phyloP scores from a whole-genome alignment of 2,329 filamentous ascomycete genomes.

The Alternaria ventricosa region DNA sequence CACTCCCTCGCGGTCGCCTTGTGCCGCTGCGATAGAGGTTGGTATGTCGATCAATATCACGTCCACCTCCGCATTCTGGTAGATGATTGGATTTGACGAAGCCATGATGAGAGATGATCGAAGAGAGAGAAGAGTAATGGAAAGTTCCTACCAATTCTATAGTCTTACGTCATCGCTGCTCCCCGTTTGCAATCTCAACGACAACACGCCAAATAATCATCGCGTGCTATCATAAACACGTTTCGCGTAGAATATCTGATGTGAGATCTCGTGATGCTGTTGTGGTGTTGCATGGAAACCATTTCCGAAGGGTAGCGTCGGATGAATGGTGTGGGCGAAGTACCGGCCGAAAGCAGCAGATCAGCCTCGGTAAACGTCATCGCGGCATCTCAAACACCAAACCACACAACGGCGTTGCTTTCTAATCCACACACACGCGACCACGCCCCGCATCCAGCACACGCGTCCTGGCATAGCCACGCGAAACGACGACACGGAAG shows the following conservation, averaged over 20 bases:
- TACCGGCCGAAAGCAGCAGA: constrained; percentile 9
- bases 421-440: constrained; percentile 10
- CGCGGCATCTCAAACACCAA: constrained; percentile 2
- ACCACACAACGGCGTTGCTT: constrained; percentile 15
- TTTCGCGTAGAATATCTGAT: background rate
- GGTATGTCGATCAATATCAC: constrained; percentile 73
- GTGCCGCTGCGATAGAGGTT: constrained; percentile 70
- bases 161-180: background rate
- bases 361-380: constrained; percentile 21
- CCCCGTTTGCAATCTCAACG: background rate
- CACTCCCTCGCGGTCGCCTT: constrained; percentile 57
- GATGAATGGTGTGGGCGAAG: background rate
- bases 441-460: background rate
- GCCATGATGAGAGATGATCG: background rate
- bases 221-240: background rate
- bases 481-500: background rate
- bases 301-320: constrained; percentile 18
- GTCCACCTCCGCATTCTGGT: constrained; percentile 57
- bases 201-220: background rate
- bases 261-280: background rate
- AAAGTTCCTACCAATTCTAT: background rate
- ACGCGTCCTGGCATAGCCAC: background rate
- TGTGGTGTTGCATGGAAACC: constrained; percentile 6
- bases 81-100: constrained; percentile 54
- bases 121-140: background rate